Percentiles rank a stretch among this genome's conserved stretches.
These are phyloP conservation scores for Hypoxylon cercidicola DNA, from an alignment of 495 filamentous ascomycete species.

Conservation along the genomic window DNA sequence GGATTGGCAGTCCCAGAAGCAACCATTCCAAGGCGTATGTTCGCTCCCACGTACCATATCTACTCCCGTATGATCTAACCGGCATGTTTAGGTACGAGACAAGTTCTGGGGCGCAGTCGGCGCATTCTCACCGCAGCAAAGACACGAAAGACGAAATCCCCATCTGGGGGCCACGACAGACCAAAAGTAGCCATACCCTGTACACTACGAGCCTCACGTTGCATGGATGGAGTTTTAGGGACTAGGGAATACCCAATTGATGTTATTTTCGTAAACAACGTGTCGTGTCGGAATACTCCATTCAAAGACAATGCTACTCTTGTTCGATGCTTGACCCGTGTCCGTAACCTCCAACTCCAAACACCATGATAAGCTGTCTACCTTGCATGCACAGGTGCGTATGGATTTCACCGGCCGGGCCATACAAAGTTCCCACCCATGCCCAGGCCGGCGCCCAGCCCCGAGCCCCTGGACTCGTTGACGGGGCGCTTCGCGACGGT, in stretches of 20 bases:
- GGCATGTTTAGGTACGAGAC: conserved; percentile 43
- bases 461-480: conserved; percentile 59
- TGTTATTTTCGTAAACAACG: conserved; percentile 7
- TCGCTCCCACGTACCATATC: conserved; percentile 2
- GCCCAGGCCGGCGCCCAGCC: conserved; percentile 56
- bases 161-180: conserved; percentile 37
- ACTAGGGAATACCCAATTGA: conserved; percentile 33
- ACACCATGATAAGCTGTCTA: conserved; percentile 5
- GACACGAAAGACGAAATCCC: conserved; percentile 32
- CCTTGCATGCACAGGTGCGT: not conserved
- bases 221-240: conserved; percentile 34
- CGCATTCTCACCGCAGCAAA: conserved; percentile 43
- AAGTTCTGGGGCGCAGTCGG: conserved; percentile 45
- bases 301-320: conserved; percentile 26
- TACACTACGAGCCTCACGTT: conserved; percentile 31
- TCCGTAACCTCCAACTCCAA: conserved; percentile 33
- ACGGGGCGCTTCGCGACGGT: conserved; percentile 76
- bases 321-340: conserved; percentile 23
- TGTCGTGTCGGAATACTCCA: conserved; percentile 14
- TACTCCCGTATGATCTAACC: conserved; percentile 7
- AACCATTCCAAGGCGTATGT: conserved; percentile 70
- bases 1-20: conserved; percentile 73
- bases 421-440: conserved; percentile 69
- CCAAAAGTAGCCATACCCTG: conserved; percentile 24
- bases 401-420: conserved; percentile 59